phyloP scores from a whole-genome alignment of 1,139 yeast species.

The Lodderomyces metapsilosis region DNA sequence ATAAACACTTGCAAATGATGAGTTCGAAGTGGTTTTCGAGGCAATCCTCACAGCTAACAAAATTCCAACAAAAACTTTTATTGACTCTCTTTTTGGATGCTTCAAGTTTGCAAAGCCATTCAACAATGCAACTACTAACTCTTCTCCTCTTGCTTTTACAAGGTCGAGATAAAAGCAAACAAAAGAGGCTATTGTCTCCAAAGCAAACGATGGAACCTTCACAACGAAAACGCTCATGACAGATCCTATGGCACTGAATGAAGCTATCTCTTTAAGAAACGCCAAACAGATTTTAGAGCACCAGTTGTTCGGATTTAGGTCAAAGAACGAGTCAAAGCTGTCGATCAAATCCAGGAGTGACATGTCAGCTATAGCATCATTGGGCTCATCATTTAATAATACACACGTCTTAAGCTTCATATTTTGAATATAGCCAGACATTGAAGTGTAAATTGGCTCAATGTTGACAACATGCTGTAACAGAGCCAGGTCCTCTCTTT shows the following conservation, averaged over 20 bases:
- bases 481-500: conserved; percentile 15
- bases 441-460: not conserved
- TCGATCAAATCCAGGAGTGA: conserved; percentile 4
- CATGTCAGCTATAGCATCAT: conserved; percentile 16
- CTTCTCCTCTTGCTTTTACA: conserved; percentile 15
- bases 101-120: conserved; percentile 11
- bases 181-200: conserved; percentile 23
- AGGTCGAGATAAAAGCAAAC: conserved; percentile 22
- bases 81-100: conserved; percentile 14
- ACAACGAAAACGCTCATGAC: conserved; percentile 25
- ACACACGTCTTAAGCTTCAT: conserved; percentile 35
- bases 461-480: conserved; percentile 20
- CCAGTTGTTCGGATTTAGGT: conserved; percentile 22
- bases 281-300: conserved; percentile 31
- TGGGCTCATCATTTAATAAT: conserved; percentile 25
- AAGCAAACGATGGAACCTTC: conserved; percentile 24
- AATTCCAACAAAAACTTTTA: conserved; percentile 35
- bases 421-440: conserved; percentile 6
- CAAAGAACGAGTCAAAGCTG: conserved; percentile 11
- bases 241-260: conserved; percentile 21
- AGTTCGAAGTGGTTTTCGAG: conserved; percentile 23
- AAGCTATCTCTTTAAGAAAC: conserved; percentile 31
- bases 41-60: conserved; percentile 48
- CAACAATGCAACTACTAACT: conserved; percentile 14
- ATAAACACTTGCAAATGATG: conserved; percentile 35